Percentiles rank a stretch among this genome's conserved stretches.
Evolutionary conservation across 345 rosid species (phyloP).

Genomic region (Nephelium lappaceum): DNA sequence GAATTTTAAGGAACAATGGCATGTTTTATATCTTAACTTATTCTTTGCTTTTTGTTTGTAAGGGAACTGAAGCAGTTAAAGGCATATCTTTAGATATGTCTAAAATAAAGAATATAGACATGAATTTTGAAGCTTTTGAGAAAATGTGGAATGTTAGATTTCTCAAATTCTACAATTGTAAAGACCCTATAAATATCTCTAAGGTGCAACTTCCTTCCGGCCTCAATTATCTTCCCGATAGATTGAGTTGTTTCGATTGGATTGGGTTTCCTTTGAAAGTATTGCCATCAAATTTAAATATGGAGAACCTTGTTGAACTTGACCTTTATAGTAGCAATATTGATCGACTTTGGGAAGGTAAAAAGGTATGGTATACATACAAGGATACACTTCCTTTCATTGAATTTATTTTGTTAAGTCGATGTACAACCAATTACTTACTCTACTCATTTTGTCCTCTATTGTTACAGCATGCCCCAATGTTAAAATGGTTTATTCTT

Average conservation of each 20-base stretch:
- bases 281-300: not conserved
- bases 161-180: not conserved
- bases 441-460: not conserved
- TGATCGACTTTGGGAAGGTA: too few species aligned
- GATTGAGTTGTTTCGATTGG: not conserved
- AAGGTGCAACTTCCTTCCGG: not conserved
- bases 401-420: not conserved
- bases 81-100: constrained; percentile 17
- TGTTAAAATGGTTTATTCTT: not conserved
- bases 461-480: not conserved
- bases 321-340: too few species aligned
- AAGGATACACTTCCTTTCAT: too few species aligned
- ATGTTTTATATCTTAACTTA: not conserved
- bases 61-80: constrained; percentile 1
- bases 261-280: not conserved
- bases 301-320: not conserved
- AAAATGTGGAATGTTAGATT: constrained; percentile 18
- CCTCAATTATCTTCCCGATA: not conserved
- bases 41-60: not conserved
- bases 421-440: not conserved
- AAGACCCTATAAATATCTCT: not conserved
- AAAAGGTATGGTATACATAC: too few species aligned
- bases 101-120: constrained; percentile 2
- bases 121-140: constrained; percentile 1
- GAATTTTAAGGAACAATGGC: too few species aligned